phyloP scores from a whole-genome alignment of 129 eudicot species.

The Erigeron canadensis region DNA sequence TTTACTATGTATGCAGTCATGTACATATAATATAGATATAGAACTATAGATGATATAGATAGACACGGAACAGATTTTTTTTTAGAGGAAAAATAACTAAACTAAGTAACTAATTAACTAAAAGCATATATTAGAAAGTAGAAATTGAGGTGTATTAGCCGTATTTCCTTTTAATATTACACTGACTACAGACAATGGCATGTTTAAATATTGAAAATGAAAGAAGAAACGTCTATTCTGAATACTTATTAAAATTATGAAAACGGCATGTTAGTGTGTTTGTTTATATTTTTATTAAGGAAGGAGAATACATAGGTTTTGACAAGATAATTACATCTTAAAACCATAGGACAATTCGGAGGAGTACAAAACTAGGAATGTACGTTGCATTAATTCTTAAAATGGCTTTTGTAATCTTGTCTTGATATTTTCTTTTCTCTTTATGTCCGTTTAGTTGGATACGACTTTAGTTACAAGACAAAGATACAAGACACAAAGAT shows the following conservation, averaged over 20 bases:
- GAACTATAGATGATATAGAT: no score
- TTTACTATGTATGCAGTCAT: no score
- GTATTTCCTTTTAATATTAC: no score
- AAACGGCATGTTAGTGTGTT: conserved; percentile 9
- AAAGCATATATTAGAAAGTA: no score
- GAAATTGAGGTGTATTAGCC: no score
- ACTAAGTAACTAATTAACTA: no score
- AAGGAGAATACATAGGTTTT: conserved; percentile 27
- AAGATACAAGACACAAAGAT: conserved; percentile 8
- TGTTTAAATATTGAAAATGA: neutral
- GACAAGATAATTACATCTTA: conserved; percentile 5
- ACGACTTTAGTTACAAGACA: conserved; percentile 18
- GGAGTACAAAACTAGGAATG: conserved; percentile 39
- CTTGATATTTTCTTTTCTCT: conserved; percentile 12
- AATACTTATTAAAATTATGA: neutral
- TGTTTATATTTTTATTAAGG: conserved; percentile 22
- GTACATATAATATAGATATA: no score
- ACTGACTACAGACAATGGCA: no score
- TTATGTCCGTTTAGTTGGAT: conserved; percentile 30
- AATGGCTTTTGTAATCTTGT: conserved; percentile 1
- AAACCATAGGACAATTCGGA: conserved; percentile 24
- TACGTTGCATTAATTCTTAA: conserved; percentile 7
- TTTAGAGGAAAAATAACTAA: no score
- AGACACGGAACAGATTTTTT: no score
- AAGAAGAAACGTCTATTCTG: neutral